Evolutionary conservation across 2,329 filamentous ascomycete species (phyloP), one percentile per base, ranked within the genome.

Genomic region (Hymenoscyphus infarciens): DNA sequence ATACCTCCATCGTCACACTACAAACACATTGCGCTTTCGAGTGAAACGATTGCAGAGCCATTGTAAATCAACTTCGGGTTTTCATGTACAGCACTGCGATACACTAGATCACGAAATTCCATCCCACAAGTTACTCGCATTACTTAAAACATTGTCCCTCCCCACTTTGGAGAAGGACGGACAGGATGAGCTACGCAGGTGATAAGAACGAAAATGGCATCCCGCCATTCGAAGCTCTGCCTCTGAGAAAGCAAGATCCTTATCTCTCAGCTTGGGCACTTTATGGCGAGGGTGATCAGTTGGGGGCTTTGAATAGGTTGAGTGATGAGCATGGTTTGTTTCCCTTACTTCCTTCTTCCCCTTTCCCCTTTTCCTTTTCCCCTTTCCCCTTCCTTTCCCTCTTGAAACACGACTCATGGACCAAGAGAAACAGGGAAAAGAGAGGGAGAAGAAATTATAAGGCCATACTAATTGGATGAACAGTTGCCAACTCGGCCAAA

Each of bases 261-360:
- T 54, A 53, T n/a, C 11, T 53, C 3, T 45, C 35, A 2, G 57
- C 75, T 1, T 82, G 79, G 80, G 78, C 79, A 4, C 60, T 81
- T 3, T 74, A 77, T 57, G 84, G 84, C 56, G 74, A 78, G 54
- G 70, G 80, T 57, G 79, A 81, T 66, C 63, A 76, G 8, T 73
- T 75, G 38, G 80, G 80, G 1, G 77, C 75, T 0, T 67, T 81
- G 27, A 81, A 82, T 65, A 72, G 78, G 3, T 71, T 81, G 25
- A 81, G 78, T 0, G 74, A 75, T 0, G 75, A 77, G 3, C 42
- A 74, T 76, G 0, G 73, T 79, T 29, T 72, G 74, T 49, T 10
- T 7, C 16, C 19, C 42, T 49, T 1, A 3, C n/a, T n/a, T 22
- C 11, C 16, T 22, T 10, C 7, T 19, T 19, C 15, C 16, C 15